Evolutionary conservation across 345 rosid species (phyloP).

Genomic region (Ceriops decandra): DNA sequence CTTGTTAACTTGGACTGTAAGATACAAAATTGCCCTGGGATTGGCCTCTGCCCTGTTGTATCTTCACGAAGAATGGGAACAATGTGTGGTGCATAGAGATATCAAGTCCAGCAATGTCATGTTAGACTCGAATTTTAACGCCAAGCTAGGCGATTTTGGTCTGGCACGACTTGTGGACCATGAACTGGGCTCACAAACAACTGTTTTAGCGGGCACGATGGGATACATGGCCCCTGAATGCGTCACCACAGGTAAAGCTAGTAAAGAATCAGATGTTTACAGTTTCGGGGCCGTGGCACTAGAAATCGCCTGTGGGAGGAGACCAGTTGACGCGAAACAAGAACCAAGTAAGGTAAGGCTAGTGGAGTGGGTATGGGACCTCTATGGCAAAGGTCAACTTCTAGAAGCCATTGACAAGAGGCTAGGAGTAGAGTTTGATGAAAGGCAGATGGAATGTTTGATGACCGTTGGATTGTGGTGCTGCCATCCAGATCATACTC

Average conservation of each 20-base stretch:
- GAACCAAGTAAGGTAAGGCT: constrained; percentile 19
- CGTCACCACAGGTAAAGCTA: constrained; percentile 26
- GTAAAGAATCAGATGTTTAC: constrained; percentile 24
- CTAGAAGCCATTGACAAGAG: constrained; percentile 18
- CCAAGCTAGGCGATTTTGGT: constrained; percentile 31
- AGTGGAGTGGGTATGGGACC: constrained; percentile 24
- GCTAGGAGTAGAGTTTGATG: constrained; percentile 10
- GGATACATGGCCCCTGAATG: constrained; percentile 29
- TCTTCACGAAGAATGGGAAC: constrained; percentile 33
- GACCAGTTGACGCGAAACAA: constrained; percentile 17
- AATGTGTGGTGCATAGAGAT: constrained; percentile 25
- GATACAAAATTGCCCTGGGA: constrained; percentile 24
- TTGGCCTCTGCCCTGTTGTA: constrained; percentile 22
- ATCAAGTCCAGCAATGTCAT: constrained; percentile 26
- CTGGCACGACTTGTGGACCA: constrained; percentile 29
- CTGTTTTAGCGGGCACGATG: constrained; percentile 25
- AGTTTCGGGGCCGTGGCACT: constrained; percentile 24
- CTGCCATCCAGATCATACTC: constrained; percentile 22
- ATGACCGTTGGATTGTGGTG: constrained; percentile 29
- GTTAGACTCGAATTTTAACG: constrained; percentile 24
- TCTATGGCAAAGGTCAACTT: constrained; percentile 21
- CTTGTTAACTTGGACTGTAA: constrained; percentile 11
- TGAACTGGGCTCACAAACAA: constrained; percentile 24
- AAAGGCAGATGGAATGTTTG: constrained; percentile 16
- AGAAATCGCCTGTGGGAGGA: constrained; percentile 27